Evolutionary conservation across 208 protist species (phyloP).

Genomic region (Acanthamoeba royreba): DNA sequence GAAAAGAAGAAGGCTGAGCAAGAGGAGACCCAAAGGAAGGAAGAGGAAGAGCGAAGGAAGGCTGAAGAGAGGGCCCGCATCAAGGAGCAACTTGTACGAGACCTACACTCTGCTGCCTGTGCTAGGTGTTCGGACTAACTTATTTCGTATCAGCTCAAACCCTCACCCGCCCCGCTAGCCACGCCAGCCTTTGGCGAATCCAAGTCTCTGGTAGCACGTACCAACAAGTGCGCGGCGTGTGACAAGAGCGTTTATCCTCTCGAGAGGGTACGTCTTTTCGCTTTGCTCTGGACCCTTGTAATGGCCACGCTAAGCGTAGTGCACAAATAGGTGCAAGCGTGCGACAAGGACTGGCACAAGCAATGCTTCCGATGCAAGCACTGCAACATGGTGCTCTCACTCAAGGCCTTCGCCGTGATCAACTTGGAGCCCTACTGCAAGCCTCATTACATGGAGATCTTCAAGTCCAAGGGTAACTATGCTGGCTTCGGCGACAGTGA

Average conservation of each 20-base stretch:
- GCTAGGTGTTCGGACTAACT: no score
- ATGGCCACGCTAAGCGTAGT: no score
- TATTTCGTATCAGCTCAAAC: no score
- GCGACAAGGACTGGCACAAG: not conserved
- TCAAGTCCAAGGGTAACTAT: not conserved
- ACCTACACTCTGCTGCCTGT: no score
- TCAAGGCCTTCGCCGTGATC: not conserved
- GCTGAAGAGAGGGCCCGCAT: not conserved
- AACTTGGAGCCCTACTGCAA: not conserved
- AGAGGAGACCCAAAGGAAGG: not conserved
- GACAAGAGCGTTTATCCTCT: not conserved
- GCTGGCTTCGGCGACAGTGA: not conserved
- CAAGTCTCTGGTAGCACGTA: not conserved
- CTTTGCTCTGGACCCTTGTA: no score
- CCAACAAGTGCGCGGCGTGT: not conserved
- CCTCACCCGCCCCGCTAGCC: no score
- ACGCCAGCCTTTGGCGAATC: no score
- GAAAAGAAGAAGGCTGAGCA: not conserved
- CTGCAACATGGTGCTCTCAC: not conserved
- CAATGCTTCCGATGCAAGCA: not conserved
- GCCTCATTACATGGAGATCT: not conserved
- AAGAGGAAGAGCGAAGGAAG: not conserved
- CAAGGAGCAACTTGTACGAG: not conserved
- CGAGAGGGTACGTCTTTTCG: not conserved
- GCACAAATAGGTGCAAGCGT: no score